Conservation (phyloP, 1,284 basidiomycete genomes). For the Pyrrhoderma noxium region DNA sequence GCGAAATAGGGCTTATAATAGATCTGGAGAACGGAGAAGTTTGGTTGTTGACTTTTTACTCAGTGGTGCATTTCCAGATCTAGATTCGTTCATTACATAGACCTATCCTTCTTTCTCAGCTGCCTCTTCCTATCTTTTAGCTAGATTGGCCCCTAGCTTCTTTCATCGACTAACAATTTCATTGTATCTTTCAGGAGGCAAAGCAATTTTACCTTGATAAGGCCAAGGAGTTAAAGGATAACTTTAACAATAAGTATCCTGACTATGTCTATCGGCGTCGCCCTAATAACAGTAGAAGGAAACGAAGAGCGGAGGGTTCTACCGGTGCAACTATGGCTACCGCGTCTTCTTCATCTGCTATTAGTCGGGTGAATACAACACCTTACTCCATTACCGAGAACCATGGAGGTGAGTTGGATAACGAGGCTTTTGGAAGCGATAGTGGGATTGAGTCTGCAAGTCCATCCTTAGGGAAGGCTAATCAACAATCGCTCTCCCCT, state of each 20-base stretch:
- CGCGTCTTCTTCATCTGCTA: background rate
- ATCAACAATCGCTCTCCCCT: too few species aligned
- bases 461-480: background rate
- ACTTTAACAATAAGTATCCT: constrained; percentile 76
- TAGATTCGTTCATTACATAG: too few species aligned
- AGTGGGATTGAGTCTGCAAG: background rate
- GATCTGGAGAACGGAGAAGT: too few species aligned
- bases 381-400: background rate
- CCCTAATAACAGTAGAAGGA: constrained; percentile 75
- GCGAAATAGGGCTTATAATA: too few species aligned
- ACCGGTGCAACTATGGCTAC: background rate
- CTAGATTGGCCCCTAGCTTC: background rate
- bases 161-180: background rate
- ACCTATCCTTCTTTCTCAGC: too few species aligned
- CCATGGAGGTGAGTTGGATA: background rate
- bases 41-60: too few species aligned
- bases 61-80: too few species aligned
- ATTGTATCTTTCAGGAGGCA: constrained; percentile 41
- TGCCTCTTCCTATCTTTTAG: background rate
- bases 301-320: constrained; percentile 43
- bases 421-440: background rate
- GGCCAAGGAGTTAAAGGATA: constrained; percentile 75
- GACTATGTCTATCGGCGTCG: constrained; percentile 80
- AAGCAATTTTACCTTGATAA: constrained; percentile 82
- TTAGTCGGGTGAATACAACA: background rate